phyloP scores from a whole-genome alignment of 1,284 basidiomycete species.

The Paramarasmius palmivorus region DNA sequence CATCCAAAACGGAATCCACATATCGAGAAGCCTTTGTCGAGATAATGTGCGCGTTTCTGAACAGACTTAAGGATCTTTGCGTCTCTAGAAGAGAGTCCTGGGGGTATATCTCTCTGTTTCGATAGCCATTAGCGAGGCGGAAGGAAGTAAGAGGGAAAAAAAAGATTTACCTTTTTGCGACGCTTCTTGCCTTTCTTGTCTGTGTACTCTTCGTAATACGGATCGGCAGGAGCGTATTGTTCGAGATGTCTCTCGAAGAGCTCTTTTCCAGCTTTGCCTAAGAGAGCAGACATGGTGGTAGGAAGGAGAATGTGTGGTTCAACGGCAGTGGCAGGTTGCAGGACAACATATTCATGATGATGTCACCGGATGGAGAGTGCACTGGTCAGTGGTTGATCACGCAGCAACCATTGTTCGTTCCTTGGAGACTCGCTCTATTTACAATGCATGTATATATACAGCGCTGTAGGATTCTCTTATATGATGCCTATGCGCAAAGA shows the following conservation, averaged over 20 bases:
- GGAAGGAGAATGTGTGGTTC: background rate
- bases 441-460: background rate
- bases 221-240: conserved; percentile 73
- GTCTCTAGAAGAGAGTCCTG: conserved; percentile 79
- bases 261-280: conserved; percentile 51
- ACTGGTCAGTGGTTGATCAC: background rate
- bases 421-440: too few species aligned
- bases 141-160: conserved; percentile 4
- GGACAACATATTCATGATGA: background rate
- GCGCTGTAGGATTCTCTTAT: background rate
- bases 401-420: background rate
- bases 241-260: conserved; percentile 66
- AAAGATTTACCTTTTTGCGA: conserved; percentile 62
- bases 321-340: background rate
- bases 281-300: conserved; percentile 20
- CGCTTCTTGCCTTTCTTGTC: conserved; percentile 68
- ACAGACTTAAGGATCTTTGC: conserved; percentile 77
- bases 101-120: conserved; percentile 67
- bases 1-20: conserved; percentile 89
- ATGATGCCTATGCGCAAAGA: too few species aligned
- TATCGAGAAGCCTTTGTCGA: conserved; percentile 88
- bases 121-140: background rate
- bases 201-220: conserved; percentile 76
- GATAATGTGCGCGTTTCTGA: conserved; percentile 80
- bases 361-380: background rate